Conservation (phyloP, 768 basidiomycete genomes). For the Lentinula sp. region DNA sequence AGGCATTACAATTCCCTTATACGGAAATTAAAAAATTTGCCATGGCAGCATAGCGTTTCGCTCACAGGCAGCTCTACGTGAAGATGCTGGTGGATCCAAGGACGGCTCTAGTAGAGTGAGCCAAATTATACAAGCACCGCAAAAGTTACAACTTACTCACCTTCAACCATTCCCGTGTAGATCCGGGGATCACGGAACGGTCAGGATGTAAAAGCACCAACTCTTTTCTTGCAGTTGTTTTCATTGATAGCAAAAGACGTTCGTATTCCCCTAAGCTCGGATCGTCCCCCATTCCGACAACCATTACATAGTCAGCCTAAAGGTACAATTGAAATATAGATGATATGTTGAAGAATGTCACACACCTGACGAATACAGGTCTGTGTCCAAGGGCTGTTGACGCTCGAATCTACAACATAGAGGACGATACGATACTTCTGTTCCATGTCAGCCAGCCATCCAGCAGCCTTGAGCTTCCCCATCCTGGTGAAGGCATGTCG, state of each 20-base stretch:
- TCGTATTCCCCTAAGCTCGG: slow-evolving; percentile 92
- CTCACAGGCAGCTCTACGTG: slow-evolving; percentile 86
- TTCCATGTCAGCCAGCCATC: slow-evolving; percentile 95
- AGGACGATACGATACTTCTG: slow-evolving; percentile 90
- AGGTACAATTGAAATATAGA: background rate
- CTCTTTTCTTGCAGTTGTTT: slow-evolving; percentile 98
- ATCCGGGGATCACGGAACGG: slow-evolving; percentile 81
- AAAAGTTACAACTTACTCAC: slow-evolving; percentile 27
- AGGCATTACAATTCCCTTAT: slow-evolving; percentile 65
- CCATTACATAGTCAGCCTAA: slow-evolving; percentile 89
- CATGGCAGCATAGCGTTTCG: slow-evolving; percentile 9
- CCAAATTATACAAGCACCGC: background rate
- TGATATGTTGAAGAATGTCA: background rate
- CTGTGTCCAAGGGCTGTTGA: slow-evolving; percentile 95
- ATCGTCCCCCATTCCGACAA: slow-evolving; percentile 92
- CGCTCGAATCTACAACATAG: slow-evolving; percentile 94
- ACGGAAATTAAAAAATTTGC: slow-evolving; percentile 3
- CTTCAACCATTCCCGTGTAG: slow-evolving; percentile 94
- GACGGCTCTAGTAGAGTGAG: slow-evolving; percentile 58
- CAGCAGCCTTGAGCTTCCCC: slow-evolving; percentile 92
- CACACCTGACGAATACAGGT: slow-evolving; percentile 91
- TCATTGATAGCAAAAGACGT: slow-evolving; percentile 86
- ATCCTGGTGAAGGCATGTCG: slow-evolving; percentile 93
- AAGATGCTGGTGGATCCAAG: slow-evolving; percentile 94
- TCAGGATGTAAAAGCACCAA: slow-evolving; percentile 91